Evolutionary conservation across 441 rosid genomes (phyloP).

Genomic region (Aleurites moluccanus): DNA sequence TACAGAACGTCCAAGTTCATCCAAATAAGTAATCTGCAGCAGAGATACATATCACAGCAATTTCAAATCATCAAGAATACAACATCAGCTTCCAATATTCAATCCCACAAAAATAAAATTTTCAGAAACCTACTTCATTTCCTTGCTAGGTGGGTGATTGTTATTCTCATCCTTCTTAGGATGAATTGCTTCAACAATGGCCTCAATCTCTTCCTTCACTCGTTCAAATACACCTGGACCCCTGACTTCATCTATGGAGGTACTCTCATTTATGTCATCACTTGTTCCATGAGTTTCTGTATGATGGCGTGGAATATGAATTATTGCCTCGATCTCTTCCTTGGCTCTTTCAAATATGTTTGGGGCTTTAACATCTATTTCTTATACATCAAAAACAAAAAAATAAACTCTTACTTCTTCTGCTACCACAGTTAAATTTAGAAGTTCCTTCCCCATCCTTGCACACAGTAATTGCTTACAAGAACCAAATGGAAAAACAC

Average conservation of each 20-base stretch:
- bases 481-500: not conserved
- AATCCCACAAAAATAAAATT: not conserved
- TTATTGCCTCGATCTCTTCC: conserved; percentile 35
- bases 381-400: conserved; percentile 14
- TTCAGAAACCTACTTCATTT: conserved; percentile 11
- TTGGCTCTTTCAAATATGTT: conserved; percentile 39
- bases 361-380: conserved; percentile 37
- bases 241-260: conserved; percentile 46
- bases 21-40: not conserved
- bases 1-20: not conserved
- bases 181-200: conserved; percentile 42
- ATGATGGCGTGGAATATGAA: conserved; percentile 35
- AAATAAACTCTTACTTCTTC: not conserved
- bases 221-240: conserved; percentile 53
- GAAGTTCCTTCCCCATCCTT: not conserved
- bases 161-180: conserved; percentile 38
- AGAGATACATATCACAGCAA: conserved; percentile 4
- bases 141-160: conserved; percentile 15
- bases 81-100: conserved; percentile 1
- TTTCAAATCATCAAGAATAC: conserved; percentile 6
- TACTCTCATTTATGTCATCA: conserved; percentile 52
- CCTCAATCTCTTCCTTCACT: conserved; percentile 59
- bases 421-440: not conserved
- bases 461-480: not conserved
- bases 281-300: conserved; percentile 58